Conservation (phyloP, 352 stramenopile species). For the Phytopythium chamaehyphon region DNA sequence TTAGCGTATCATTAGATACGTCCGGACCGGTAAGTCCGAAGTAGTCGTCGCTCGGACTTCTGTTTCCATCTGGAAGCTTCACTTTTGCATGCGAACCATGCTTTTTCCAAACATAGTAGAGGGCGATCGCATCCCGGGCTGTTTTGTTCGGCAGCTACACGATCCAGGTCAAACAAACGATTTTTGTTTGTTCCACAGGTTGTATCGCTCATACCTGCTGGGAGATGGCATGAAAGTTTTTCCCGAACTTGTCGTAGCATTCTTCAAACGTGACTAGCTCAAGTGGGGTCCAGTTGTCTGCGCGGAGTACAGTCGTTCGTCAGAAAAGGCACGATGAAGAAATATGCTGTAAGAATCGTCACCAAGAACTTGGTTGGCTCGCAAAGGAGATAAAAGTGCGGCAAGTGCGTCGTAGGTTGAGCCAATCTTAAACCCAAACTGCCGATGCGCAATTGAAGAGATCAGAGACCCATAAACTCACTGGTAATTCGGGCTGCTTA, state of each 20-base stretch:
- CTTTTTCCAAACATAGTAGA: slow-evolving; percentile 89
- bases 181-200: background rate
- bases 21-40: slow-evolving; percentile 47
- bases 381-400: slow-evolving; percentile 61
- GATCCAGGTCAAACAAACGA: background rate
- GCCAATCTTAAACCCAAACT: slow-evolving; percentile 67
- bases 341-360: background rate
- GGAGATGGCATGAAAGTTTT: slow-evolving; percentile 75
- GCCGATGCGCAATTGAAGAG: no score
- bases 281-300: slow-evolving; percentile 72
- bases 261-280: slow-evolving; percentile 81
- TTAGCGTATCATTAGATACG: slow-evolving; percentile 52
- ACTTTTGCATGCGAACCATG: slow-evolving; percentile 43
- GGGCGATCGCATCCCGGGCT: slow-evolving; percentile 59
- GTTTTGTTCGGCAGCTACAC: slow-evolving; percentile 58
- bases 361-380: slow-evolving; percentile 69
- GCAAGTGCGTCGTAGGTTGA: slow-evolving; percentile 70
- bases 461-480: no score
- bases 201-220: slow-evolving; percentile 32
- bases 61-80: slow-evolving; percentile 16
- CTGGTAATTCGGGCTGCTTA: slow-evolving; percentile 11
- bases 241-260: slow-evolving; percentile 65
- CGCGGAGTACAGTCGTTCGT: background rate
- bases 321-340: background rate
- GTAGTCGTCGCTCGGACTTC: slow-evolving; percentile 41